Base-by-base conservation (phyloP, 441 rosid genomes). In the Bruguiera hainesii region DNA sequence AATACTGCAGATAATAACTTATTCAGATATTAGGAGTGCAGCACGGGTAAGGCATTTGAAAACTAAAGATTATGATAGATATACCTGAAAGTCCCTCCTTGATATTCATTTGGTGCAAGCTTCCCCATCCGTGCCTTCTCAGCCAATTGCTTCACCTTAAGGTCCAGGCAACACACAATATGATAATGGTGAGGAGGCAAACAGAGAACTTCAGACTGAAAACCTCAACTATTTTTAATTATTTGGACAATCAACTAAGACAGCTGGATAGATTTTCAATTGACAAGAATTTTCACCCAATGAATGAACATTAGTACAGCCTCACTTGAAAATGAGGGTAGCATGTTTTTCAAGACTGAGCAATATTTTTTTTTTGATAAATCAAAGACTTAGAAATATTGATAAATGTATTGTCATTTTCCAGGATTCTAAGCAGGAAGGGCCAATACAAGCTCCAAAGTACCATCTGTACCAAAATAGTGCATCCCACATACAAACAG, bases 21-120 rank as follows among this genome's bases (percentile, higher is more conserved):
- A 59, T 64, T n/a, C 61, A 55, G 53, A 26, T 58, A 30, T 33
- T 58, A 23, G 67, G 57, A 57, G 61, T 61, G 67, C 48, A 46
- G 49, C 10, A 60, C 48, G 58, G 33, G 30, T 56, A 58, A 26
- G 5, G n/a, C 25, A 50, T 39, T 21, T 11, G 25, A 51, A 63
- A 64, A 71, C 51, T 55, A 49, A 26, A 26, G 35, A 56, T n/a
- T 49, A 65, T 51, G 13, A 73, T 9, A 65, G 48, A 57, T 30
- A 56, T 51, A 89, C 99, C 99, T 91, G 82, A 95, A 95, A 66
- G 96, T 84, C 78, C 99, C 98, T 80, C 97, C 97, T 82, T 87
- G 99, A 79, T 91, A 95, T 71, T 95, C 97, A 48, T 86, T 75
- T 35, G 99, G 99, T 26, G 83, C 77, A 68, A 95, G 96, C 84